Evolutionary conservation across 2,329 filamentous ascomycete species (phyloP).

Genomic region (Endocalyx cinctus): DNA sequence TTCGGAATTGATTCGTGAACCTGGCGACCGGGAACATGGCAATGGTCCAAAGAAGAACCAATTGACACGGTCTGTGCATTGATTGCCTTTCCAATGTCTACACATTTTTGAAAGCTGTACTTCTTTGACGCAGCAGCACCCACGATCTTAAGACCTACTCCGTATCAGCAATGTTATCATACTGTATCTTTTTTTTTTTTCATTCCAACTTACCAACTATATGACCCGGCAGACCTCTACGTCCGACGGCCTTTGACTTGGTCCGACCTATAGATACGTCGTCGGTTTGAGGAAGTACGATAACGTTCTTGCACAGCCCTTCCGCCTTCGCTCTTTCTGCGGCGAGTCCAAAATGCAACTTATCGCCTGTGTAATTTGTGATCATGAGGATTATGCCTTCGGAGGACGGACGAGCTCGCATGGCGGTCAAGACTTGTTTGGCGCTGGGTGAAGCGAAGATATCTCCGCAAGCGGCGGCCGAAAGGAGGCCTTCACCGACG

Average conservation of each 20-base stretch:
- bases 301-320: conserved; percentile 55
- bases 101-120: conserved; percentile 53
- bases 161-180: neutral
- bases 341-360: conserved; percentile 71
- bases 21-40: conserved; percentile 64
- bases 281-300: conserved; percentile 69
- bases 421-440: conserved; percentile 63
- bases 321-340: conserved; percentile 66
- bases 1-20: conserved; percentile 40
- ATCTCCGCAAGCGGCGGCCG: conserved; percentile 66
- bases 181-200: no score
- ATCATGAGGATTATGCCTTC: conserved; percentile 67
- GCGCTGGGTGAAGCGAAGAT: conserved; percentile 74
- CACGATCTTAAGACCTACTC: conserved; percentile 59
- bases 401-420: conserved; percentile 56
- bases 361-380: conserved; percentile 71
- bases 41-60: conserved; percentile 65
- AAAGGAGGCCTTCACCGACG: conserved; percentile 64
- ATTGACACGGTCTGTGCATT: conserved; percentile 59
- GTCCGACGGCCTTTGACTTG: conserved; percentile 65
- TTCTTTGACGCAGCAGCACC: conserved; percentile 59
- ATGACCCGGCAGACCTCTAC: conserved; percentile 67
- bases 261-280: conserved; percentile 66
- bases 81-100: conserved; percentile 51
- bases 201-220: conserved; percentile 40